A percentile compares a stretch with the other conserved stretches of the same genome.
Evolutionary conservation across 2,329 filamentous ascomycete genomes (phyloP).

Genomic region (Triangularia verruculosa): DNA sequence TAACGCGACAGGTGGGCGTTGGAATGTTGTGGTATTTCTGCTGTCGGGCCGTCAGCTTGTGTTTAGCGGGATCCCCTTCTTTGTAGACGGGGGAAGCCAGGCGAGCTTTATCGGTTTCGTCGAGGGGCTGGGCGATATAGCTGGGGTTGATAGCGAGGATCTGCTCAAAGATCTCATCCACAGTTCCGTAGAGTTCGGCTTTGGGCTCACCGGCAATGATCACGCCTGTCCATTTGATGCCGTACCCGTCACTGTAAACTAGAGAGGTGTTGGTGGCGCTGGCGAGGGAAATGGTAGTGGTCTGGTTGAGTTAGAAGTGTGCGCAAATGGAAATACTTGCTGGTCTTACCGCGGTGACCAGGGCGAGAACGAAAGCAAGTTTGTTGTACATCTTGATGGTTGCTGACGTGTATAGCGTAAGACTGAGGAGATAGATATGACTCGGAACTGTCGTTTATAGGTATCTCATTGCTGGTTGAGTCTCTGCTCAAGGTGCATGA

Average conservation of each 20-base stretch:
- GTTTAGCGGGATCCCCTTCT: not conserved
- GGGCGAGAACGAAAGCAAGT: not conserved
- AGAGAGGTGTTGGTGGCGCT: not conserved
- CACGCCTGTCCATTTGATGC: not conserved
- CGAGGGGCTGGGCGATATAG: not conserved
- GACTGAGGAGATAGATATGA: not conserved
- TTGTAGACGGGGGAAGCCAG: not conserved
- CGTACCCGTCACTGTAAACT: not conserved
- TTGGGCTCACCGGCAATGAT: not conserved
- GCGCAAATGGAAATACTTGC: not conserved
- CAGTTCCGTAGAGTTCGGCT: not conserved
- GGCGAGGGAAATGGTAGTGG: not conserved
- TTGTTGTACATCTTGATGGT: not conserved
- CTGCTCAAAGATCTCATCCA: not conserved
- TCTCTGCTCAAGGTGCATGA: not conserved
- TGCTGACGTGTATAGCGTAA: not conserved
- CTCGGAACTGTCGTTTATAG: not conserved
- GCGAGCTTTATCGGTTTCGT: not conserved
- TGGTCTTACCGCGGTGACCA: not conserved
- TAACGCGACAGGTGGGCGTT: not conserved
- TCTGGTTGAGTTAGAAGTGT: not conserved
- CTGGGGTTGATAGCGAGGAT: not conserved
- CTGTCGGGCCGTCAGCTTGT: not conserved
- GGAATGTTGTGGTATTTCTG: not conserved
- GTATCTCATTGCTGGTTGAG: not conserved